Base-by-base conservation (phyloP, 1,284 basidiomycete genomes). In the Cutaneotrichosporon arboriforme region DNA sequence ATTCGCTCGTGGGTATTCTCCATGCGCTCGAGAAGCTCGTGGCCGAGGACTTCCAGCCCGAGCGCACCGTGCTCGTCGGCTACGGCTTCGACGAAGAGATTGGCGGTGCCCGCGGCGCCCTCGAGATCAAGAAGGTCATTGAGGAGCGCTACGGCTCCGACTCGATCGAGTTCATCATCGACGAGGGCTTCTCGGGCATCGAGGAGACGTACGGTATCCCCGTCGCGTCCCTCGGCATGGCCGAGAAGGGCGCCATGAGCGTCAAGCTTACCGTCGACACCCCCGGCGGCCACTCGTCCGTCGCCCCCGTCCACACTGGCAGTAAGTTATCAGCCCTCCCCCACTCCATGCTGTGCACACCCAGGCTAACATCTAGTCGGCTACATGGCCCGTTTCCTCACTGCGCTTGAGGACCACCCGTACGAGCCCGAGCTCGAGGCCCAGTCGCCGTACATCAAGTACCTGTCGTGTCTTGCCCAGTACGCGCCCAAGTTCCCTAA, bases 61-160 rank as follows among this genome's bases (percentile, higher is more conserved):
- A 70, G 41, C 62, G 76, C 35, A 73, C 73, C 4, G 74, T 81
- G 50, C 67, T 81, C 13, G 61, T 80, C 23, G 72, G 73, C 21
- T 79, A 76, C 53, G 80, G 80, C 10, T 79, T 78, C 48, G 80
- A 82, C 65, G 81, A 81, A 58, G 47, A 44, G 68, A 72, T 75
- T 52, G 68, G 70, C 15, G 75, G 76, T 2, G 41, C 42, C 1
- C 62, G 75, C 37, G 78, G 77, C 2, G 75, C 78, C 0, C 55
- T 51, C 0, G 38, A 54, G 8, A 61, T 78, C 21, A 62, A 76
- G 4, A 38, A 61, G 13, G 46, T 66, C 10, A 64, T 79, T 26
- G 54, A 70, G 50, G 49, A 65, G 20, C 64, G 70, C 20, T 79
- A 77, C 54, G 78, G 77, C 18, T 23, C 57, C 4, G 54, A 77